Percentiles rank a stretch among this genome's conserved stretches.
These are phyloP conservation scores for Ziziphus jujuba DNA, from an alignment of 306 rosid species.

Conservation along the genomic window DNA sequence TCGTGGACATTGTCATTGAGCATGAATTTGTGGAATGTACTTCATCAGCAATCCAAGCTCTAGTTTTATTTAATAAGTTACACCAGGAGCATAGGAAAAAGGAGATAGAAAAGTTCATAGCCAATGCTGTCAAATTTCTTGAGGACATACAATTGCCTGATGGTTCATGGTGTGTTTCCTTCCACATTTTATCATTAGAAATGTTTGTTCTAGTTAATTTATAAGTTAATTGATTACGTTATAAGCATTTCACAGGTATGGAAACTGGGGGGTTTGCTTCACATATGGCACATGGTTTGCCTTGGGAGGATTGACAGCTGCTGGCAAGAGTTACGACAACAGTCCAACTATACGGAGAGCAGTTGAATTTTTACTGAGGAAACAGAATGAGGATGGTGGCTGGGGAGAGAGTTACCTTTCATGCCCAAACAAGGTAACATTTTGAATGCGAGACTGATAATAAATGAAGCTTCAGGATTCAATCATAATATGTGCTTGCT, in stretches of 20 bases:
- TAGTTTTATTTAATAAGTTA: constrained; percentile 20
- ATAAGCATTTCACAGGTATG: constrained; percentile 30
- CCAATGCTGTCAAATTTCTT: constrained; percentile 8
- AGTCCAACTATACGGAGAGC: constrained; percentile 48
- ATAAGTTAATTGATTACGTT: neutral
- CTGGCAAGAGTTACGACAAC: constrained; percentile 50
- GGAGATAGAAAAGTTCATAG: constrained; percentile 16
- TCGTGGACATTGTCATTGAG: constrained; percentile 18
- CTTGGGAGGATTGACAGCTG: constrained; percentile 55
- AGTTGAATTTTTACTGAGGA: constrained; percentile 43
- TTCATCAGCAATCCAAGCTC: constrained; percentile 26
- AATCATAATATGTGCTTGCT: neutral
- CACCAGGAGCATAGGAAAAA: constrained; percentile 17
- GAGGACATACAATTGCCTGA: constrained; percentile 15
- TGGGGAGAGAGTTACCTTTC: constrained; percentile 79
- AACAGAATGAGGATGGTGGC: constrained; percentile 59
- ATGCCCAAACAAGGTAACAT: constrained; percentile 45
- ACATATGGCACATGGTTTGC: constrained; percentile 61
- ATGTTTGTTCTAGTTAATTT: neutral
- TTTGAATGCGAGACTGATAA: neutral
- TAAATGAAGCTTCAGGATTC: neutral
- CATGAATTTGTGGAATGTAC: constrained; percentile 33
- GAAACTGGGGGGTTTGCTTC: constrained; percentile 68
- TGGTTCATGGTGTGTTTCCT: constrained; percentile 17
- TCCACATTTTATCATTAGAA: neutral